Evolutionary conservation across 2,329 filamentous ascomycete species (phyloP), one percentile per base, ranked within the genome.

Genomic region (Aspergillus melleus): DNA sequence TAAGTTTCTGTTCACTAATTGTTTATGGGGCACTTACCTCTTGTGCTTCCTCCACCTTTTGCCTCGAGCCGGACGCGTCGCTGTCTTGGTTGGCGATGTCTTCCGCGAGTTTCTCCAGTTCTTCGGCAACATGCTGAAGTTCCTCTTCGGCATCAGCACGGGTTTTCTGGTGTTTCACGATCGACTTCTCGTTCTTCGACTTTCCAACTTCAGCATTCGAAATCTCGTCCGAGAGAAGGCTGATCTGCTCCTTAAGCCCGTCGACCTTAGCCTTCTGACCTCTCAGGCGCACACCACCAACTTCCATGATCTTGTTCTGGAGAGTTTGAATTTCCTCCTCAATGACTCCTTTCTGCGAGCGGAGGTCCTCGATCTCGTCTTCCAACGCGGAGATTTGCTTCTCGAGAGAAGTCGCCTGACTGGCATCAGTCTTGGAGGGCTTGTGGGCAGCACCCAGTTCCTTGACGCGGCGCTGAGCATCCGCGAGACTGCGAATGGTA

Each of bases 261-360:
- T 98, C 94, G 36, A 99, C 92, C 80, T 90, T 96, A 62, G 91
- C 88, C 68, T 95, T 93, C 74, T 99, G 94, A 19, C 89, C 86
- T 57, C 95, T 89, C 19, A 99, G 86, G 77, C 91, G 92, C 70
- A 98, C 92, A 77, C 95, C 95, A 71, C 95, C 95, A 64, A 96
- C 89, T 76, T 97, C 90, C 95, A 99, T 98, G 71, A 99, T 99
- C 81, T 93, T 96, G 83, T 95, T 89, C 73, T 99, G 94, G 1
- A 99, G 82, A 20, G 84, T 84, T 77, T 96, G 94, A 77, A 99
- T 98, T 76, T 98, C 95, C 26, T 89, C 88, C 73, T 99, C 95
- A 9, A 96, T 88, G 50, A 89, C 95, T 1, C 90, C 86, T n/a
- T 90, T 97, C 76, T 98, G 92, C 10, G 86, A 83, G 62, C 88